phyloP scores from a whole-genome alignment of 2,329 filamentous ascomycete species.

The Ambrosiella xylebori region DNA sequence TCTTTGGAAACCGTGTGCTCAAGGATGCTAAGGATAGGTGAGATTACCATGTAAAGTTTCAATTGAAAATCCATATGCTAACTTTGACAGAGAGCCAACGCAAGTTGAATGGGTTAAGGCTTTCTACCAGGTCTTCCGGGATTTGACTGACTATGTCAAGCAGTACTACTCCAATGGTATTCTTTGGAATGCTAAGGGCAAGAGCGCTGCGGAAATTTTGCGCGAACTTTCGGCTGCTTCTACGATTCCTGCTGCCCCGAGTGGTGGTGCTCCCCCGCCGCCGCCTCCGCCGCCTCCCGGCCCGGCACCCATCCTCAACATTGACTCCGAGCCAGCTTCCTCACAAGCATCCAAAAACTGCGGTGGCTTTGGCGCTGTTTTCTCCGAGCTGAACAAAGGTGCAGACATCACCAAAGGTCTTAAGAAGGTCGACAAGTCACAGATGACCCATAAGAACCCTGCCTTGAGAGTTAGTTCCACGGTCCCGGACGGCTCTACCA shows the following conservation, averaged over 20 bases:
- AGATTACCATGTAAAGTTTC: conserved; percentile 7
- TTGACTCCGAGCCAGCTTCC: conserved; percentile 19
- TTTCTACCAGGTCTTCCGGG: conserved; percentile 82
- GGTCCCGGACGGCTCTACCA: conserved; percentile 43
- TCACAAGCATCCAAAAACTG: conserved; percentile 27
- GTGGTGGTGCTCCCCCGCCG: conserved; percentile 29
- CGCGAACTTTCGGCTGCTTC: conserved; percentile 35
- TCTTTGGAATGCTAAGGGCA: conserved; percentile 67
- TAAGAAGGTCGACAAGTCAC: conserved; percentile 80
- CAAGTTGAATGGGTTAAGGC: conserved; percentile 80
- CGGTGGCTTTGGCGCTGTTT: conserved; percentile 68
- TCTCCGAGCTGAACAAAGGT: conserved; percentile 79
- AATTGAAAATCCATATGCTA: not conserved
- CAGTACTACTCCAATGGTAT: conserved; percentile 65
- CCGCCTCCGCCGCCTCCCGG: conserved; percentile 55
- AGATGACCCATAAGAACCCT: conserved; percentile 99
- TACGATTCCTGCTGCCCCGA: conserved; percentile 26
- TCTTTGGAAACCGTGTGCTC: conserved; percentile 86
- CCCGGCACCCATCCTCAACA: conserved; percentile 45
- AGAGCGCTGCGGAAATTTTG: conserved; percentile 50
- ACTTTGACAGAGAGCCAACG: conserved; percentile 45
- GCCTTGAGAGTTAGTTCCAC: conserved; percentile 56
- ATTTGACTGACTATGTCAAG: conserved; percentile 69
- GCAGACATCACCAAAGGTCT: conserved; percentile 74
- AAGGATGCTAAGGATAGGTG: conserved; percentile 69